Conservation (phyloP, 2,329 filamentous ascomycete species). For the Hypoxylon sp. region DNA sequence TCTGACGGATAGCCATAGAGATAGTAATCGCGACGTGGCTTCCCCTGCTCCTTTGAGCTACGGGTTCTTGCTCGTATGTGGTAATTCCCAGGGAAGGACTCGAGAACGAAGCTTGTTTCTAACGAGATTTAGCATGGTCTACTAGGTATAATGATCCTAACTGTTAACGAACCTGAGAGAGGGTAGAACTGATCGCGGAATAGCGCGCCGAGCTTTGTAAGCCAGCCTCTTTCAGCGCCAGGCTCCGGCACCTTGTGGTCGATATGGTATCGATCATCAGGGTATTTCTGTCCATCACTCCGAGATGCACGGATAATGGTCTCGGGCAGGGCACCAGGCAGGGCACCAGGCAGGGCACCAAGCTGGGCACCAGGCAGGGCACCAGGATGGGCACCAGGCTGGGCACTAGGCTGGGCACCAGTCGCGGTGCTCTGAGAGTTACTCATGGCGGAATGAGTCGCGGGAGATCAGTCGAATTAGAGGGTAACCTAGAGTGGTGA, state of each 20-base stretch:
- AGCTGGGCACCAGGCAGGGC: too few species aligned
- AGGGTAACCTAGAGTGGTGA: too few species aligned
- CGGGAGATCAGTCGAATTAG: too few species aligned
- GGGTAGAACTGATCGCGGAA: conserved; percentile 29
- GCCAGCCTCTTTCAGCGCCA: conserved; percentile 8
- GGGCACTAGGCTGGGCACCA: too few species aligned
- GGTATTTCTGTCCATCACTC: conserved; percentile 27
- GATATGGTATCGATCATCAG: not conserved
- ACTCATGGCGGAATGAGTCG: not conserved
- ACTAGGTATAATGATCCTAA: not conserved
- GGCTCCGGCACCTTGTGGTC: not conserved
- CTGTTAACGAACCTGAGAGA: conserved; percentile 26
- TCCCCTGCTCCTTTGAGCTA: not conserved
- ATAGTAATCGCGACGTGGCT: conserved; percentile 28
- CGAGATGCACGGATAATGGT: not conserved
- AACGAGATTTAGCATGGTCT: conserved; percentile 20
- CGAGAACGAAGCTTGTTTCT: conserved; percentile 15
- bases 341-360: too few species aligned
- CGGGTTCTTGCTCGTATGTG: conserved; percentile 19
- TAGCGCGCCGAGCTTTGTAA: conserved; percentile 27
- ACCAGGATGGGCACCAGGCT: too few species aligned
- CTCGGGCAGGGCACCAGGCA: too few species aligned
- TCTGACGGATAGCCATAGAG: conserved; percentile 44
- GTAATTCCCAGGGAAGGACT: conserved; percentile 25
- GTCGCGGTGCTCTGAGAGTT: not conserved